These are phyloP conservation scores for Davidsoniella virescens DNA, from an alignment of 2,329 filamentous ascomycete genomes.

Conservation along the genomic window DNA sequence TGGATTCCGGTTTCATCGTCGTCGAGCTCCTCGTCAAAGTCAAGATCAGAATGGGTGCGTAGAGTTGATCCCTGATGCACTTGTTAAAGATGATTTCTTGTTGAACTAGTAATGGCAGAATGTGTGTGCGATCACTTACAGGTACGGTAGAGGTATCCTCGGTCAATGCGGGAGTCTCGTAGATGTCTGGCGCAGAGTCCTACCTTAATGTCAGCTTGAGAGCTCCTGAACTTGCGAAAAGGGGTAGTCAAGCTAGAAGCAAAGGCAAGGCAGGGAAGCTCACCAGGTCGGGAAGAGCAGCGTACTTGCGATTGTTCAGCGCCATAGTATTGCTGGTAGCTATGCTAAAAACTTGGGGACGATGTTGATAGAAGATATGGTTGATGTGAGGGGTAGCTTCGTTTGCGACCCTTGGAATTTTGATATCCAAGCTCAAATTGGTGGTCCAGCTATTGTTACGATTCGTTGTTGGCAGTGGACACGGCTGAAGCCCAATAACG, in stretches of 20 bases:
- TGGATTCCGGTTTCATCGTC: slow-evolving; percentile 55
- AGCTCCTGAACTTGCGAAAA: slow-evolving; percentile 14
- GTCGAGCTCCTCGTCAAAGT: slow-evolving; percentile 43
- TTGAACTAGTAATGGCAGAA: neutral
- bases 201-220: slow-evolving; percentile 21
- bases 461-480: too few species aligned
- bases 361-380: neutral
- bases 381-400: slow-evolving; percentile 1
- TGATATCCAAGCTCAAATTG: neutral
- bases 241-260: slow-evolving; percentile 12
- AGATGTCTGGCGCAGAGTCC: slow-evolving; percentile 88
- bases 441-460: too few species aligned
- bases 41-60: slow-evolving; percentile 44
- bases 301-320: slow-evolving; percentile 67
- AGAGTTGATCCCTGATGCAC: slow-evolving; percentile 34
- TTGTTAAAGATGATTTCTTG: neutral
- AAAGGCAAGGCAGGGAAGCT: slow-evolving; percentile 13
- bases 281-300: slow-evolving; percentile 64
- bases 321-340: slow-evolving; percentile 37
- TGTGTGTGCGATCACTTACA: slow-evolving; percentile 33
- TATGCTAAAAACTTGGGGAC: neutral
- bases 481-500: too few species aligned
- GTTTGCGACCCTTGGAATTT: neutral
- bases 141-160: slow-evolving; percentile 78
- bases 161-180: slow-evolving; percentile 86